Base-by-base conservation (phyloP, 2,329 filamentous ascomycete genomes). In the Penicillium sumatraense region DNA sequence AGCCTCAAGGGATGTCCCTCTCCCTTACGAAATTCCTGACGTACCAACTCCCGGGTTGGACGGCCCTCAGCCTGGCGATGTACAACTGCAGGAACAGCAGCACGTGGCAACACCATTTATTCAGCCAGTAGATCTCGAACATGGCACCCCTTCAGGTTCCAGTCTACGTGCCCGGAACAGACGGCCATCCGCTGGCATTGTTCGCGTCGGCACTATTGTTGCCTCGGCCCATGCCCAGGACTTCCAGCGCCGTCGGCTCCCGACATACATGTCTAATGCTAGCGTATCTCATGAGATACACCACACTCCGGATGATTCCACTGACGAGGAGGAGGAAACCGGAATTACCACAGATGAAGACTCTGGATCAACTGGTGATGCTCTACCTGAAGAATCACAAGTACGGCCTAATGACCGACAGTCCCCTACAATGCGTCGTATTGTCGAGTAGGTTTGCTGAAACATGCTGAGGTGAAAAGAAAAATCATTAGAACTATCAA, bases 171-270 rank as follows among this genome's bases (percentile, higher is more conserved):
- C 66, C 24, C 70, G 65, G 44, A 65, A 57, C 33, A 67, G 66
- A 49, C 72, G 56, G 42, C 68, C 54, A 36, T 64, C 60, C 16
- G 62, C 63, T 20, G 79, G 75, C 7, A 74, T 85, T 10, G 74
- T 74, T n/a, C 76, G 82, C 1, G 81, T 88, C 11, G 85, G 84
- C 5, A 85, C 82, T 13, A 86, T 92, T n/a, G 81, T 97, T 62
- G 89, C 91, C 3, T 83, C 88, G 58, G 93, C 93, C 5, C 95
- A 98, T 72, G 89, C 85, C 57, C 89, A 96, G 72, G 93, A 98
- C 75, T 98, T 97, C 71, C 90, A 96, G 75, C 89, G 95, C 78
- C 89, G 86, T 71, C 83, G 85, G 59, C 82, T 79, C 24, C 80
- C 81, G 0, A 78, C 79, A 31, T 69, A 78, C 11, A 69, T 78